Percentiles rank a stretch among this genome's conserved stretches.
Evolutionary conservation across 2,329 filamentous ascomycete species (phyloP).

Genomic region (Aphanocladium album): DNA sequence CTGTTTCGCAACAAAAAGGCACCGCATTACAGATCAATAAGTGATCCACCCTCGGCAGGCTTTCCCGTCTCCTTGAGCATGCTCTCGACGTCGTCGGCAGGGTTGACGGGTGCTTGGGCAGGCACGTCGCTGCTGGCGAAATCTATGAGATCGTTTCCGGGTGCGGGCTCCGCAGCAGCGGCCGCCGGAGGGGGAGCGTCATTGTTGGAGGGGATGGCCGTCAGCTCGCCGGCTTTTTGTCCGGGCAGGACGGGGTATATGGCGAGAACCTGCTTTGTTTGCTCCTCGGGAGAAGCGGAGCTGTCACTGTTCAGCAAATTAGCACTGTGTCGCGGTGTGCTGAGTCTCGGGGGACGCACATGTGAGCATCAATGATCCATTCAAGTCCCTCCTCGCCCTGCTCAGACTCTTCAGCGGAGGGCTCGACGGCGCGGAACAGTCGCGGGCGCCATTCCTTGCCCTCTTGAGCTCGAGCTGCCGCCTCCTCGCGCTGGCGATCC

Average conservation of each 20-base stretch:
- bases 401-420: slow-evolving; percentile 64
- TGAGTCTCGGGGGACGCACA: slow-evolving; percentile 50
- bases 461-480: slow-evolving; percentile 70
- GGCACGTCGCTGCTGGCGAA: slow-evolving; percentile 38
- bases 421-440: slow-evolving; percentile 72
- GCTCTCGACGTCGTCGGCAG: slow-evolving; percentile 34
- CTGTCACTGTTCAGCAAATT: slow-evolving; percentile 23
- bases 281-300: slow-evolving; percentile 56
- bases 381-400: slow-evolving; percentile 86
- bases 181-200: slow-evolving; percentile 6
- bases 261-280: slow-evolving; percentile 75
- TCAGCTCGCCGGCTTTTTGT: slow-evolving; percentile 51
- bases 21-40: slow-evolving; percentile 45
- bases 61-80: slow-evolving; percentile 45
- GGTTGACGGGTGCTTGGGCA: slow-evolving; percentile 2
- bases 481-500: slow-evolving; percentile 84
- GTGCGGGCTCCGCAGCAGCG: slow-evolving; percentile 15
- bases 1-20: not conserved
- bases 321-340: too few species aligned
- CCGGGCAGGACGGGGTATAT: slow-evolving; percentile 82
- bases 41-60: slow-evolving; percentile 38
- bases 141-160: slow-evolving; percentile 47
- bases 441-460: slow-evolving; percentile 83
- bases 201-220: slow-evolving; percentile 53
- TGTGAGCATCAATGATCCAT: slow-evolving; percentile 84